Base-by-base conservation (phyloP, 78 protist species). In the Cavenderia fasciculata region DNA sequence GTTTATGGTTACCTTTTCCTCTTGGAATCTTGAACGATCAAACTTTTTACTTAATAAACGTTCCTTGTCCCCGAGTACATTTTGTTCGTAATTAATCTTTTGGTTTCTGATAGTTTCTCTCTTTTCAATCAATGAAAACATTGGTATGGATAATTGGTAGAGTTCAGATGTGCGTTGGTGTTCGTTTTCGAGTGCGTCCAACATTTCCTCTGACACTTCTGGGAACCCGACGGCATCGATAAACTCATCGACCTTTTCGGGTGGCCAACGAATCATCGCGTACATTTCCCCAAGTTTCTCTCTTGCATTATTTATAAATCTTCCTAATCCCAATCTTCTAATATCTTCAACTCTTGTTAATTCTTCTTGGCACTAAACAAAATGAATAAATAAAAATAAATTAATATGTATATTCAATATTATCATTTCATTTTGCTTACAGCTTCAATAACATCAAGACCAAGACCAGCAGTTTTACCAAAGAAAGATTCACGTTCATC, bases 71-170 rank as follows among this genome's bases (percentile, higher is more conserved):
- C 90, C 90, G 8, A 82, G n/a, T 10, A 82, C 74, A 52, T 27
- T 82, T 43, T 82, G 90, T 47, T 82, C 90, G 19, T 82, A 82
- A 43, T 82, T 78, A 0, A 82, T 82, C 65, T 82, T 82, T n/a
- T 51, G 18, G 25, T 82, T 82, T 65, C 90, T 65, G 33, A 82
- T 82, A 1, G 33, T 34, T 56, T 82, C 90, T 14, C 90, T 46
- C 47, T 82, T 82, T 56, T 82, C 90, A 21, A 82, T 57, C 51
- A 82, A 33, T 25, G 27, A 14, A 25, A 82, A 51, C 23, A 82
- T 23, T 40, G 90, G 90, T 33, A 68, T 82, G 14, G 90, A 52
- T 21, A 82, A 5, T 43, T 82, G 79, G n/a, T 61, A 68, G 1
- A 82, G 23, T 19, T 82, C 31, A 2, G 11, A 8, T 25, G 44